phyloP scores from a whole-genome alignment of 306 rosid species.

The Benincasa hispida region DNA sequence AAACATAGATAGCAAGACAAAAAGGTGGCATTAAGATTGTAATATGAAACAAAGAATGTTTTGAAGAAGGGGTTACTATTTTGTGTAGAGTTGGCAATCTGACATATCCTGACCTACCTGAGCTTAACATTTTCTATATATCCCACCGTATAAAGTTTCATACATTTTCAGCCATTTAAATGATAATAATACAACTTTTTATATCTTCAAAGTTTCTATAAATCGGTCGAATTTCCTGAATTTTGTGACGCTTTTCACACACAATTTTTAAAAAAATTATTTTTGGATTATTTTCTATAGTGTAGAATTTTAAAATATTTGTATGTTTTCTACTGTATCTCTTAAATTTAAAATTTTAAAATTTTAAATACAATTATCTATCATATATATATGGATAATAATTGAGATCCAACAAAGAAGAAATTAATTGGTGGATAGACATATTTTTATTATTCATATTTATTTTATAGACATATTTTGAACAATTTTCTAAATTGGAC shows the following conservation, averaged over 20 bases:
- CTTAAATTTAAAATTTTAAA: no score
- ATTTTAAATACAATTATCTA: no score
- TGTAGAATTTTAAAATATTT: no score
- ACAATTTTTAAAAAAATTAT: no score
- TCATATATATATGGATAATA: no score
- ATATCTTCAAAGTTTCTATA: neutral
- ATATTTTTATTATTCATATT: no score
- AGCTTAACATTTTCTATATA: neutral
- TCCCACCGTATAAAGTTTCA: neutral
- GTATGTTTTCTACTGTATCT: no score
- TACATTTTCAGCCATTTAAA: neutral
- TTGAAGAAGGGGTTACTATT: neutral
- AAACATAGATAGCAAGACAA: neutral
- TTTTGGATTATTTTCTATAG: no score
- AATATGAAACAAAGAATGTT: neutral
- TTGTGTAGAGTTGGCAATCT: neutral
- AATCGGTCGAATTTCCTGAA: neutral
- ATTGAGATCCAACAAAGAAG: no score
- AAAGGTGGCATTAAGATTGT: neutral
- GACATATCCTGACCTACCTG: slow-evolving; percentile 3
- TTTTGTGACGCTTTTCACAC: neutral
- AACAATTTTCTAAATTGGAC: no score
- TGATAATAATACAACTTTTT: neutral
- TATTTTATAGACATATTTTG: no score
- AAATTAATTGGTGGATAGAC: no score